Evolutionary conservation across 2,329 filamentous ascomycete genomes (phyloP), one percentile per base, ranked within the genome.

Genomic region (Phaeosphaeriaceae sp.): DNA sequence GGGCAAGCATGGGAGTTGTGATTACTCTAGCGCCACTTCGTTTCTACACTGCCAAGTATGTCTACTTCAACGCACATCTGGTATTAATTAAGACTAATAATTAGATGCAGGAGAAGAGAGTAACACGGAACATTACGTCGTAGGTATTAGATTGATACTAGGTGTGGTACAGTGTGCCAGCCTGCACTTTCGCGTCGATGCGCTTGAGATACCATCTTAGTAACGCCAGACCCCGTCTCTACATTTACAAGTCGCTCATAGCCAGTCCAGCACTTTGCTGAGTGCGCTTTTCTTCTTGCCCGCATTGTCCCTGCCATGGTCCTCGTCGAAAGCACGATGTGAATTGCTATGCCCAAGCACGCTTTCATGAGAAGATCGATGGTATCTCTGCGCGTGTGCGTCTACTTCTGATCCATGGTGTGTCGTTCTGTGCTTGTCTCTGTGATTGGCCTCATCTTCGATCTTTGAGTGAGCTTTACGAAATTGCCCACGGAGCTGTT

Each of bases 181-280:
- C 35, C 13, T 40, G 35, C 35, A 40, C 35, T 40, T 40, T 40
- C 35, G 15, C 8, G 2, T 3, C 35, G 35, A 40, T 40, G 35
- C 35, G 35, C 35, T 40, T n/a, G 17, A n/a, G 35, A 17, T 40
- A 2, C 35, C 35, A 3, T 40, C 15, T 17, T 40, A 4, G 35
- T 17, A n/a, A 40, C 13, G 35, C 35, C 35, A 40, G 35, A 40
- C n/a, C 35, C 35, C 35, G 35, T 40, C 35, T 40, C 35, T 40
- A 40, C 15, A n/a, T 17, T 40, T 15, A n/a, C n/a, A 17, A 13
- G n/a, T 6, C 4, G 17, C 35, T 59, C 48, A 63, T 22, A 66
- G 22, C 58, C 62, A 67, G 26, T 59, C 50, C 57, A 64, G 49
- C 48, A 64, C 61, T 48, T 40, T 59, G 24, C 53, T 26, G 17